These are phyloP conservation scores for Ambrosiella cleistominuta DNA, from an alignment of 2,329 filamentous ascomycete species.

Conservation along the genomic window DNA sequence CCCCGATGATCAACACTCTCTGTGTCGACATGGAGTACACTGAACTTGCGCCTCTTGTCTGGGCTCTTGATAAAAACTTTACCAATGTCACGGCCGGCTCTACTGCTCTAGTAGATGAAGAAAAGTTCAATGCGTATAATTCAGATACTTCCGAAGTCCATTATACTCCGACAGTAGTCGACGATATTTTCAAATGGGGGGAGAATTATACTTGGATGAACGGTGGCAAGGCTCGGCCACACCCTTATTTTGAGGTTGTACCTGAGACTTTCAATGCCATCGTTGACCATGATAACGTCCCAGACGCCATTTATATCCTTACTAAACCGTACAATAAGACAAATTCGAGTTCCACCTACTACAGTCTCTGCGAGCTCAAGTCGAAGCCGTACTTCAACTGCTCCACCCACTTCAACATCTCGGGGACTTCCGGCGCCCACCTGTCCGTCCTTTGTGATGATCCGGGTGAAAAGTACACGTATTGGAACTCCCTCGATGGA, in stretches of 20 bases:
- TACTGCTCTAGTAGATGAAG: neutral
- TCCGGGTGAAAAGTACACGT: slow-evolving; percentile 33
- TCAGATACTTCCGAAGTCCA: neutral
- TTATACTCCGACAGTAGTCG: neutral
- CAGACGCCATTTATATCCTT: neutral
- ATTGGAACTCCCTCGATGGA: slow-evolving; percentile 19
- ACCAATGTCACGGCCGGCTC: neutral
- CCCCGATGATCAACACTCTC: slow-evolving; percentile 53
- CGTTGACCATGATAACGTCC: neutral
- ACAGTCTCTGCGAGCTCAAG: slow-evolving; percentile 50
- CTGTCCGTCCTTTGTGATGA: slow-evolving; percentile 46
- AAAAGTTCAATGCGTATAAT: neutral
- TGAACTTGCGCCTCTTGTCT: slow-evolving; percentile 45
- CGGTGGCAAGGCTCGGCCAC: neutral
- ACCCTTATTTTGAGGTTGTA: neutral
- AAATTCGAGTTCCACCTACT: slow-evolving; percentile 24
- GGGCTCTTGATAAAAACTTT: neutral
- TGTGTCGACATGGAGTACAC: slow-evolving; percentile 46
- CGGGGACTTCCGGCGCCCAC: slow-evolving; percentile 37
- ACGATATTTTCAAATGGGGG: slow-evolving; percentile 2
- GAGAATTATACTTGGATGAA: neutral
- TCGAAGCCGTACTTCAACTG: slow-evolving; percentile 48
- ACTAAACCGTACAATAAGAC: neutral
- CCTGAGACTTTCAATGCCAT: neutral
- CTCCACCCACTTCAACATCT: slow-evolving; percentile 42